phyloP scores from a whole-genome alignment of 1,284 basidiomycete species.

The Naganishia sp. region DNA sequence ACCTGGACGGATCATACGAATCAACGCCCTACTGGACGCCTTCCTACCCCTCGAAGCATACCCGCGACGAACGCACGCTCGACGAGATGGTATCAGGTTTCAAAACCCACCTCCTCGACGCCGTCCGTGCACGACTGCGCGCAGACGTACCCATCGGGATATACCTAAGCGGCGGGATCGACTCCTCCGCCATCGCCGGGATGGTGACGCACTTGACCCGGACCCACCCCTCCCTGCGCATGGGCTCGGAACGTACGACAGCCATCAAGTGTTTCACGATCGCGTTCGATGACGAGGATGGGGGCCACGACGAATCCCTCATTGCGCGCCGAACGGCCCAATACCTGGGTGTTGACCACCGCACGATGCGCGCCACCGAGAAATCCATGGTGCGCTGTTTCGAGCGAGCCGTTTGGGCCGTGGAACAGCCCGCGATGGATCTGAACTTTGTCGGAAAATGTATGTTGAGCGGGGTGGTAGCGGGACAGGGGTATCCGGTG shows the following conservation, averaged over 20 bases:
- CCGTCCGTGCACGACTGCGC: slow-evolving; percentile 53
- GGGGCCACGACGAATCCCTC: slow-evolving; percentile 46
- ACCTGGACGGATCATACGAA: slow-evolving; percentile 50
- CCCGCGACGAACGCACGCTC: slow-evolving; percentile 42
- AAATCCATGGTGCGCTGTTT: slow-evolving; percentile 52
- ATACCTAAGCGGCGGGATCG: slow-evolving; percentile 55
- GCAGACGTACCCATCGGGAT: slow-evolving; percentile 56
- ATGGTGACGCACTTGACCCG: slow-evolving; percentile 54
- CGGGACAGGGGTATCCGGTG: slow-evolving; percentile 55
- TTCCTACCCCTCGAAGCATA: slow-evolving; percentile 45
- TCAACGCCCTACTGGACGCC: slow-evolving; percentile 51
- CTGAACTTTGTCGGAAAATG: slow-evolving; percentile 53
- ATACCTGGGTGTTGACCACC: slow-evolving; percentile 53
- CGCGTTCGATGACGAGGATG: slow-evolving; percentile 42
- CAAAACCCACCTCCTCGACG: slow-evolving; percentile 50
- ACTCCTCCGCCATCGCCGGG: slow-evolving; percentile 53
- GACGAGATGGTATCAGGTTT: slow-evolving; percentile 49
- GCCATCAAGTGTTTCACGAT: slow-evolving; percentile 39
- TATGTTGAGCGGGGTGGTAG: slow-evolving; percentile 52
- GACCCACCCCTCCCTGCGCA: slow-evolving; percentile 37
- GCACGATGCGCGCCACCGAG: slow-evolving; percentile 53
- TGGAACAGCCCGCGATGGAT: slow-evolving; percentile 54
- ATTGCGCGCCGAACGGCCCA: slow-evolving; percentile 53
- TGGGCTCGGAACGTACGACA: slow-evolving; percentile 14
- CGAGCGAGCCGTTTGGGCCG: slow-evolving; percentile 54